phyloP scores from a whole-genome alignment of 176 grass and related monocot genomes.

The Cymbopogon citratus region DNA sequence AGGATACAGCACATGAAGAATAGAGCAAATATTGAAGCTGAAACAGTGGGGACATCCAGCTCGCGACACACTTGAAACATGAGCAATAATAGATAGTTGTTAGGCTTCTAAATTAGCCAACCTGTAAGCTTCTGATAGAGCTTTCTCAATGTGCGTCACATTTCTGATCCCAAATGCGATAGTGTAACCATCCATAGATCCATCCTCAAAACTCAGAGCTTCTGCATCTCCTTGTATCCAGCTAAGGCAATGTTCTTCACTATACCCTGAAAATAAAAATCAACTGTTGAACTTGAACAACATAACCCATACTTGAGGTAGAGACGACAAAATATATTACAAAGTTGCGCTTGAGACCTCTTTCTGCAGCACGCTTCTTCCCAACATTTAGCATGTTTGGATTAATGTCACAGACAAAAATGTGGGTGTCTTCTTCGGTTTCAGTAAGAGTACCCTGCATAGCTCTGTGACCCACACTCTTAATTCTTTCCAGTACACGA shows the following conservation, averaged over 20 bases:
- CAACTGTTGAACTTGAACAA: constrained; percentile 4
- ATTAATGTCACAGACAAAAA: constrained; percentile 92
- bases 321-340: background rate
- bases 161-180: constrained; percentile 97
- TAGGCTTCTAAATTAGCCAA: constrained; percentile 17
- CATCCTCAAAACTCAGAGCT: constrained; percentile 79
- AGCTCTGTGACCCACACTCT: constrained; percentile 58
- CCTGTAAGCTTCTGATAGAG: constrained; percentile 81
- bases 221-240: constrained; percentile 94
- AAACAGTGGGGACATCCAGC: background rate
- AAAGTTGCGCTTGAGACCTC: constrained; percentile 33
- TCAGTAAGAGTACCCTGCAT: constrained; percentile 49
- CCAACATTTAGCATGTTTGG: constrained; percentile 87
- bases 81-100: background rate
- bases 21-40: background rate
- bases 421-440: constrained; percentile 76
- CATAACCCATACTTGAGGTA: background rate
- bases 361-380: constrained; percentile 80
- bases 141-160: constrained; percentile 94
- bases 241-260: constrained; percentile 48
- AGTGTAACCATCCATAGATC: constrained; percentile 91
- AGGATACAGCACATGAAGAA: background rate
- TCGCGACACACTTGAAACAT: background rate
- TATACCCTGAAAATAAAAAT: constrained; percentile 45
- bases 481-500: constrained; percentile 70